Evolutionary conservation across 768 basidiomycete species (phyloP), one percentile per base, ranked within the genome.

Genomic region (Austroboletus festivus): DNA sequence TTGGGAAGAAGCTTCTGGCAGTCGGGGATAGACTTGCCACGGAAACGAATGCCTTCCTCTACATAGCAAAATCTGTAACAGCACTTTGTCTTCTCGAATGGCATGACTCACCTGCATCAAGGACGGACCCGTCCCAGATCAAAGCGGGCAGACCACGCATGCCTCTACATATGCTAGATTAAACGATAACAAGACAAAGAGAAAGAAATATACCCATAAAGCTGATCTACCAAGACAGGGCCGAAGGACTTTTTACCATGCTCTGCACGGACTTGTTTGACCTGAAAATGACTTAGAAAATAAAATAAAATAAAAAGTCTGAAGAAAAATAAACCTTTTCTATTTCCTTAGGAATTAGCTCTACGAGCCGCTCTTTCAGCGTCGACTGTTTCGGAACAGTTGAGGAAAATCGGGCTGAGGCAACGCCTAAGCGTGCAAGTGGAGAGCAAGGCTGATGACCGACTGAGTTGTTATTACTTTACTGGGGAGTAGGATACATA

Each of bases 11-110:
- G 78, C 46, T 81, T 77, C 71, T 91, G 85, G 66, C 85, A 84
- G 64, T 96, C 93, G 35, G 90, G 89, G 63, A 95, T 95, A 48
- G 91, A 91, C 71, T 89, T 90, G 51, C 93, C 94, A 67, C 94
- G 89, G 85, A 98, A 98, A 57, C 95, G 91, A 63, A 97, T 98
- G 49, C 95, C 95, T 76, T 96, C 93, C 64, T 94, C 89, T 89
- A 58, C 8, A 53, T 42, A 20, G 30, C 38, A 55, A 20, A 15
- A 4, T 50, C 4, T 42, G 35, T 18, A 13, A 20, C 8, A 4
- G 31, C 9, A 16, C 16, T n/a, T 19, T 22, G 8, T 12, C 18
- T 6, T 3, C 22, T 28, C 9, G 9, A 30, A 46, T 15, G 26
- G 10, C 7, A 40, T 38, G 9, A 69, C 80, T 48, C 45, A 86